A percentile compares a stretch with the other conserved stretches of the same genome.
Conservation (phyloP, 2,329 filamentous ascomycete genomes). For the Pseudogymnoascus sp. region DNA sequence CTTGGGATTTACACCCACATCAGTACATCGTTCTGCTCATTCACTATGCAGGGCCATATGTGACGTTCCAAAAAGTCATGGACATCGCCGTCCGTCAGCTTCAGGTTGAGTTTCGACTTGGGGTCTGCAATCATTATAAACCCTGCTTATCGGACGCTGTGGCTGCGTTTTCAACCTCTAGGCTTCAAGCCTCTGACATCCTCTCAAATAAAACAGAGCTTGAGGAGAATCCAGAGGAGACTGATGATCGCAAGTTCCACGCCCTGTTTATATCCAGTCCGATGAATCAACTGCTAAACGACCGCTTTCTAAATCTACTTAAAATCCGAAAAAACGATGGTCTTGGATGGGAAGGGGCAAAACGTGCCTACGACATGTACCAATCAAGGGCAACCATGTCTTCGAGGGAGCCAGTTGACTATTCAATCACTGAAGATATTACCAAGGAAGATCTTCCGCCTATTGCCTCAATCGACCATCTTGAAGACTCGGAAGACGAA, state of each 20-base stretch:
- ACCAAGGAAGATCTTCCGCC: slow-evolving; percentile 17
- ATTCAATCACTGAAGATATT: slow-evolving; percentile 13
- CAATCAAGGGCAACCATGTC: slow-evolving; percentile 18
- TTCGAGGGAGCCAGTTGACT: slow-evolving; percentile 15
- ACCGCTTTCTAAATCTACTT: slow-evolving; percentile 54
- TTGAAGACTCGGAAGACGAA: slow-evolving; percentile 21
- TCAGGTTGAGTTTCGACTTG: slow-evolving; percentile 55
- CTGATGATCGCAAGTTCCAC: slow-evolving; percentile 32
- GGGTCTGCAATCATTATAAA: slow-evolving; percentile 65
- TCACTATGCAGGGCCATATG: slow-evolving; percentile 55
- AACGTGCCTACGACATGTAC: slow-evolving; percentile 20
- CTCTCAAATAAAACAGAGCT: slow-evolving; percentile 9
- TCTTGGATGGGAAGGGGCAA: slow-evolving; percentile 62
- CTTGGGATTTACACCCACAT: slow-evolving; percentile 60
- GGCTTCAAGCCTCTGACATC: neutral
- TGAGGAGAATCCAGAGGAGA: slow-evolving; percentile 21
- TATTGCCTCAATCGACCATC: slow-evolving; percentile 26
- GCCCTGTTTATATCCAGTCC: slow-evolving; percentile 65
- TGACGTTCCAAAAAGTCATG: slow-evolving; percentile 46
- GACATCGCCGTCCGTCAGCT: slow-evolving; percentile 30
- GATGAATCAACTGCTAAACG: slow-evolving; percentile 59
- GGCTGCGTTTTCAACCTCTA: slow-evolving; percentile 28
- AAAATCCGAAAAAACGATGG: slow-evolving; percentile 45
- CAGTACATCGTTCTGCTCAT: slow-evolving; percentile 72
- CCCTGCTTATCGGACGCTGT: slow-evolving; percentile 44